Conservation (phyloP, 148 eudicot species). For the Cornus controversa region DNA sequence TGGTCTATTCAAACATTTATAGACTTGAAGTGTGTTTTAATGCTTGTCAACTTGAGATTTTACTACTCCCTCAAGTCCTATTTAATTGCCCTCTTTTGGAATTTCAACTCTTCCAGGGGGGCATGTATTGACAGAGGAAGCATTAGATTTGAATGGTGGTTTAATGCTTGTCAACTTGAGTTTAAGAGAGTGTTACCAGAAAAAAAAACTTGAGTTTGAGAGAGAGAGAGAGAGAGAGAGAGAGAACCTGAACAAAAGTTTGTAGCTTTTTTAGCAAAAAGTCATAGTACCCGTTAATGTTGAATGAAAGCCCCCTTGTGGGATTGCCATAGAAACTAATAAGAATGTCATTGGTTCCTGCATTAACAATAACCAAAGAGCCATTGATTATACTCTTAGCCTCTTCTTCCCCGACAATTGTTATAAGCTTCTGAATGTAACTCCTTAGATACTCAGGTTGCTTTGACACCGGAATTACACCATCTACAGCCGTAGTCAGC, state of each 20-base stretch:
- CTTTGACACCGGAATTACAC: conserved; percentile 22
- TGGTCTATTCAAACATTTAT: too few relatives aligned
- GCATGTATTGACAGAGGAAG: too few relatives aligned
- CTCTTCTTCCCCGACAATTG: conserved; percentile 21
- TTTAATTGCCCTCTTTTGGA: too few relatives aligned
- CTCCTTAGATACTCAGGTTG: conserved; percentile 17
- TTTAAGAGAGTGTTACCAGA: too few relatives aligned
- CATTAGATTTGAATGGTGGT: too few relatives aligned
- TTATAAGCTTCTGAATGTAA: conserved; percentile 26
- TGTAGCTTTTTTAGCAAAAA: conserved; percentile 39
- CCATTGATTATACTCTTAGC: conserved; percentile 3
- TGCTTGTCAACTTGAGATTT: too few relatives aligned
- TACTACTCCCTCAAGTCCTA: too few relatives aligned
- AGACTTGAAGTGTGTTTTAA: too few relatives aligned
- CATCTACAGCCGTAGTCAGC: conserved; percentile 18
- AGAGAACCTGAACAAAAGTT: conserved; percentile 35
- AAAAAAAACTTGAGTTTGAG: too few relatives aligned
- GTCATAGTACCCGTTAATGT: conserved; percentile 37
- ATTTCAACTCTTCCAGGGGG: too few relatives aligned
- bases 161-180: too few relatives aligned
- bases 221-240: too few relatives aligned
- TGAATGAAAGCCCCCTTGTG: conserved; percentile 30
- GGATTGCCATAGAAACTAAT: conserved; percentile 52
- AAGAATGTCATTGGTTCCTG: conserved; percentile 54
- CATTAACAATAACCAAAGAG: conserved; percentile 39